Base-by-base conservation (phyloP, 495 filamentous ascomycete species). In the Cercophora samala region DNA sequence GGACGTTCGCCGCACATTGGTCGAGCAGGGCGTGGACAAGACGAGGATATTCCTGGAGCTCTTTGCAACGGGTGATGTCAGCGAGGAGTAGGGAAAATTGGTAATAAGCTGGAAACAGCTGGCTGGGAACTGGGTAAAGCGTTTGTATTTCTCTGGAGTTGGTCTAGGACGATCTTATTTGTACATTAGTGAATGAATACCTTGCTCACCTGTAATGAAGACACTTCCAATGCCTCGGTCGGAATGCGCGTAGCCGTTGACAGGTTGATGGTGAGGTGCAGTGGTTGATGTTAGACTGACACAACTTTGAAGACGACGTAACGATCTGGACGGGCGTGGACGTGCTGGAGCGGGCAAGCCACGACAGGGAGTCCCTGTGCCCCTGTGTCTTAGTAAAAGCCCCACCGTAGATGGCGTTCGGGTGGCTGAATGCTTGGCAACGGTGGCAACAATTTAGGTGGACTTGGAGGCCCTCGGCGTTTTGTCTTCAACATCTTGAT, bases 11-110 rank as follows among this genome's bases (percentile, higher is more conserved):
- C 66, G 72, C 11, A 75, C 74, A 53, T 78, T 92, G 66, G 70
- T 80, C 56, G 77, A 66, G 0, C 70, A 72, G 58, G 88, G 89
- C 0, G 88, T 91, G 0, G 69, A 68, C 4, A 74, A 72, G 54
- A 83, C 82, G 11, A 82, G 85, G 66, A 81, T 91, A 23, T 82
- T 87, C 71, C 80, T 91, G 71, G 90, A 92, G 75, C 73, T 89
- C 17, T 92, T 91, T 68, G 86, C 87, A 0, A 90, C 88, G 11
- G 89, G 88, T 0, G 82, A 78, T 55, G 69, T 78, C 5, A 42
- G 64, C 0, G 69, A 72, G 58, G 65, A 72, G 19, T 71, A 67
- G 42, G 26, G 3, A 54, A 18, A 21, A 54, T 21, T n/a, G 19
- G 37, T 46, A 13, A 46, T 0, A 5, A 13, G 8, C 8, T 29